Percentiles rank a stretch among this genome's conserved stretches.
Evolutionary conservation across 139 green algal species (phyloP).

Genomic region (Coelastrella sp.): DNA sequence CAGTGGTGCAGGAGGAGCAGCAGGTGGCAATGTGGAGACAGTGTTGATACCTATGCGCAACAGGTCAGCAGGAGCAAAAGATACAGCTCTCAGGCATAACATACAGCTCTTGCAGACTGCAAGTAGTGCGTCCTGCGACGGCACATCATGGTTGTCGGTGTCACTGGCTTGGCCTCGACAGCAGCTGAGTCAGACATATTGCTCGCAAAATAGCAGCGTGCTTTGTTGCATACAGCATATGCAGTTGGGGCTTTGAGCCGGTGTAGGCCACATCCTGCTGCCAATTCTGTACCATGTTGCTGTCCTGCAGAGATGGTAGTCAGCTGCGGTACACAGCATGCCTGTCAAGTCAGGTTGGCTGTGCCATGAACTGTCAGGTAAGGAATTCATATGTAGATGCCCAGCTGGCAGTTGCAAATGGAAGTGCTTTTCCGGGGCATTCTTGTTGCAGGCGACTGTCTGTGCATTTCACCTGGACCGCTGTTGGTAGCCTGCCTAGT

Average conservation of each 20-base stretch:
- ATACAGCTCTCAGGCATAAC: background rate
- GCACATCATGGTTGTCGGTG: no score
- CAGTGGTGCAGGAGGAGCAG: background rate
- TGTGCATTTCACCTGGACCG: background rate
- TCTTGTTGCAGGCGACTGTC: no score
- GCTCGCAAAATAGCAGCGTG: no score
- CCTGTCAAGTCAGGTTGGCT: slow-evolving; percentile 80
- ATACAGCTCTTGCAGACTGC: background rate
- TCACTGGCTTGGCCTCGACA: no score
- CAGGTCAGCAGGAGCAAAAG: background rate
- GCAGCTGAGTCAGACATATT: no score
- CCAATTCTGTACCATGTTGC: background rate
- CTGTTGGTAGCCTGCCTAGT: background rate
- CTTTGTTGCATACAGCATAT: no score
- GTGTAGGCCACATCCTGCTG: background rate
- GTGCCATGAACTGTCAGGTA: slow-evolving; percentile 73
- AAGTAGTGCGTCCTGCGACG: no score
- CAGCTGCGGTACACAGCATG: slow-evolving; percentile 81
- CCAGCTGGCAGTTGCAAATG: no score
- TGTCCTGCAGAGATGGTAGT: slow-evolving; percentile 41
- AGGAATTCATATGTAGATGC: no score
- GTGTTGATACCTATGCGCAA: slow-evolving; percentile 85
- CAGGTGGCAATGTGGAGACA: slow-evolving; percentile 73
- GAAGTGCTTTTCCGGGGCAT: no score
- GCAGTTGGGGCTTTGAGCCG: no score